These are phyloP conservation scores for Coccomyxa sp. DNA, from an alignment of 139 green algal species.

Conservation along the genomic window DNA sequence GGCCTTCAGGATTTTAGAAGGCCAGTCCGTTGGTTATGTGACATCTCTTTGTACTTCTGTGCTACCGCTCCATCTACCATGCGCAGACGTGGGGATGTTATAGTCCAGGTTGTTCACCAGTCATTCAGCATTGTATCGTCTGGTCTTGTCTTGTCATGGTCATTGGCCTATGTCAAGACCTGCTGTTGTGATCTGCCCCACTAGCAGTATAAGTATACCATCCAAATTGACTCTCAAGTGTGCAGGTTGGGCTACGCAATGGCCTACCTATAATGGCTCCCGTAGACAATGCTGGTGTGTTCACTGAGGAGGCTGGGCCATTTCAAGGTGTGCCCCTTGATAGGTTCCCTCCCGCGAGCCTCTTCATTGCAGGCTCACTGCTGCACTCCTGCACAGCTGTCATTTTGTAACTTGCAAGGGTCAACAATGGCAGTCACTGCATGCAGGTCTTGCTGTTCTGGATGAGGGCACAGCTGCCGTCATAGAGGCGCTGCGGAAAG, in stretches of 20 bases:
- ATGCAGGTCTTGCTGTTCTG: slow-evolving; percentile 74
- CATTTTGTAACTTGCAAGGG: too few species aligned
- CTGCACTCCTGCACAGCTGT: not conserved
- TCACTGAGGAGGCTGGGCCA: slow-evolving; percentile 86
- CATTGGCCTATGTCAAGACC: too few species aligned
- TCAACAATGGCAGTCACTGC: not conserved
- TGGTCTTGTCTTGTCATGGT: too few species aligned
- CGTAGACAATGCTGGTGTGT: slow-evolving; percentile 91
- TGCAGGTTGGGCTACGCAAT: slow-evolving; percentile 75
- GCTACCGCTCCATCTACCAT: not conserved
- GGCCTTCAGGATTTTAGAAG: too few species aligned
- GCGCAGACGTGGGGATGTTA: not conserved
- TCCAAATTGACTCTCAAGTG: not conserved
- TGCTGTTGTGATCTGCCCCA: too few species aligned
- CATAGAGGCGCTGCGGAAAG: slow-evolving; percentile 58
- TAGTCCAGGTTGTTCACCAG: not conserved
- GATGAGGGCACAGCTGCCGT: slow-evolving; percentile 85
- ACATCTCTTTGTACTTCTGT: too few species aligned
- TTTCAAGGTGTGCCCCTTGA: slow-evolving; percentile 61
- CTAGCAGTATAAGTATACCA: too few species aligned
- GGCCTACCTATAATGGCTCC: slow-evolving; percentile 87
- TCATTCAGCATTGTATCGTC: not conserved
- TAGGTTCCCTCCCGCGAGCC: too few species aligned
- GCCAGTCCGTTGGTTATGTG: too few species aligned
- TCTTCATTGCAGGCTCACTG: too few species aligned